These are phyloP conservation scores for Nicotiana attenuata DNA, from an alignment of 257 asterid genomes.

Conservation along the genomic window DNA sequence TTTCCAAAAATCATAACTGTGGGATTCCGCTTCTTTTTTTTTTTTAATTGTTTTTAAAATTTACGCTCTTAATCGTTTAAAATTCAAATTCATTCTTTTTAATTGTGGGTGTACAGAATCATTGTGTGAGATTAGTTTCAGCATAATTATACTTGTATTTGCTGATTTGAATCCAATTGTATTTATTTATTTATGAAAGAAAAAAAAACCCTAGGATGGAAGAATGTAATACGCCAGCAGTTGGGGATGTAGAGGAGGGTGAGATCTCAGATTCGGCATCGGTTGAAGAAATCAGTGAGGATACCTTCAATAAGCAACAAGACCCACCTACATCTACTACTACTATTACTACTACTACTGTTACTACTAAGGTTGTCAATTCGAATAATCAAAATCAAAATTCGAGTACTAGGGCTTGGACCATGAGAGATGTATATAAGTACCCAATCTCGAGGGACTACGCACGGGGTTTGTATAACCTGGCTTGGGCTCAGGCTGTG, in stretches of 20 bases:
- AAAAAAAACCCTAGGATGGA: conserved; percentile 37
- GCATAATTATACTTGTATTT: background rate
- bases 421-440: conserved; percentile 67
- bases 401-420: conserved; percentile 63
- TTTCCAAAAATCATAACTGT: background rate
- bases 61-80: background rate
- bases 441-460: conserved; percentile 57
- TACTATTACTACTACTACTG: conserved; percentile 7
- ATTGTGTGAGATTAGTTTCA: background rate
- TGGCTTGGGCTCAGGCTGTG: conserved; percentile 98
- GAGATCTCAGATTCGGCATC: conserved; percentile 93
- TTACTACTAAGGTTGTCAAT: conserved; percentile 7
- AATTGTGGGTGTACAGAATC: background rate
- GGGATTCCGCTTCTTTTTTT: background rate
- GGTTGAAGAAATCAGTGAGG: conserved; percentile 72
- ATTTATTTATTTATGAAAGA: conserved; percentile 9
- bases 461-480: conserved; percentile 62
- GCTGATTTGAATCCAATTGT: conserved; percentile 28
- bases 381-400: conserved; percentile 16
- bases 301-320: conserved; percentile 38
- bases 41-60: background rate
- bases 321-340: conserved; percentile 12
- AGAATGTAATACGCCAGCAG: conserved; percentile 34
- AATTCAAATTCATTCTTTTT: background rate
- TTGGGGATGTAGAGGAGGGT: conserved; percentile 79